Base-by-base conservation (phyloP, 495 filamentous ascomycete genomes). In the Aspergillus kassunensis region DNA sequence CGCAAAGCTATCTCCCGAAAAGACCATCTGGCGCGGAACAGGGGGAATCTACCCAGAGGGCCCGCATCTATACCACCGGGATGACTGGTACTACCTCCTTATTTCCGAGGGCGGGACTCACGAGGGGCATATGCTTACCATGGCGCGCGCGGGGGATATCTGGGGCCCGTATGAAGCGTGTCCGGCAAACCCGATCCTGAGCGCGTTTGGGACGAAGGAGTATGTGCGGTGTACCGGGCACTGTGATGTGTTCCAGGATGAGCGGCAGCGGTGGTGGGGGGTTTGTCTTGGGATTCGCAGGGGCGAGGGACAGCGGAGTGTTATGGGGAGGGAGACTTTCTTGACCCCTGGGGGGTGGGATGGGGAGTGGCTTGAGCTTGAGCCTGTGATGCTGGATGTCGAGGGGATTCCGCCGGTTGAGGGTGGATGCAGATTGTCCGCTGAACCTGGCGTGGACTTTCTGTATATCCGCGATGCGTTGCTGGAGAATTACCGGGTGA, bases 61-160 rank as follows among this genome's bases (percentile, higher is more conserved):
- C 1, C 46, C 46, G 23, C 46, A 49, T 16, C 8, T 49, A 4
- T 49, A 49, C 19, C 27, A 27, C 6, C 23, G 20, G 3, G 5
- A 31, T 4, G 27, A 35, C 6, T 29, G 15, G 20, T 49, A 40
- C 35, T 49, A 49, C 21, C 36, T 49, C 20, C 34, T 49, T 6
- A 29, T 49, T 13, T n/a, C 46, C 2, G 46, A 49, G 35, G 46
- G 46, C 12, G 46, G 46, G 12, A 49, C 46, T 3, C 34, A 40
- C 18, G 34, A 29, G 1, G 34, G 25, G 2, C 46, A 49, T 29
- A 27, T 27, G 34, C 2, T 49, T n/a, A 29, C 34, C 7, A 27
- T 40, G 9, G 46, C 46, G n/a, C 46, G 46, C 12, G 8, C 46
- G 3, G 20, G 16, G 4, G 35, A 40, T 25, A 40, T 49, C 30